Percentiles rank a stretch among this genome's conserved stretches.
Conservation (phyloP, 257 asterid genomes). For the Nicotiana noctiflora region DNA sequence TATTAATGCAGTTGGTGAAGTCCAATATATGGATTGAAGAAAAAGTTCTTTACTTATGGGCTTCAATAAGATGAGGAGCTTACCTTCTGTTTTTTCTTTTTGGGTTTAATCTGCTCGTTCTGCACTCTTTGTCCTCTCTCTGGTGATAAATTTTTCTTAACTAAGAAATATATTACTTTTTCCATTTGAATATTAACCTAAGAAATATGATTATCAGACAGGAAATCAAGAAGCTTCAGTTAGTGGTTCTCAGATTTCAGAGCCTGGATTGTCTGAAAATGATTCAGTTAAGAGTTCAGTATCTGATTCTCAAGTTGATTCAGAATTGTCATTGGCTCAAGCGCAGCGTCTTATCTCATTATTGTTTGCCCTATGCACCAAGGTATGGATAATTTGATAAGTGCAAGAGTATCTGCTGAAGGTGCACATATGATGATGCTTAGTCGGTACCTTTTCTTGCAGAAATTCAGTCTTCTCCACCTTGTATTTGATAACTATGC, state of each 20-base stretch:
- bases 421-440: neutral
- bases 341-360: constrained; percentile 68
- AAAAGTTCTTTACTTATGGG: neutral
- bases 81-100: neutral
- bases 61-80: neutral
- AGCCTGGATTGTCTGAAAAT: constrained; percentile 46
- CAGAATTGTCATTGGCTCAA: constrained; percentile 46
- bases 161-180: neutral
- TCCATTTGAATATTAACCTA: constrained; percentile 1
- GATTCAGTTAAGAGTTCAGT: constrained; percentile 34
- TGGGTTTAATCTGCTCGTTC: neutral
- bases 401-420: neutral
- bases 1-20: neutral
- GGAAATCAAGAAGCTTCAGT: constrained; percentile 69
- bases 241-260: constrained; percentile 82
- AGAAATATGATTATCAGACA: constrained; percentile 32
- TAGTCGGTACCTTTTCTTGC: constrained; percentile 23
- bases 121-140: neutral
- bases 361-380: constrained; percentile 77
- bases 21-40: neutral
- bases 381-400: constrained; percentile 37
- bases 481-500: constrained; percentile 64
- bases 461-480: constrained; percentile 81
- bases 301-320: constrained; percentile 44
- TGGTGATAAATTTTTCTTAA: neutral